Percentiles rank a stretch among this genome's conserved stretches.
These are phyloP conservation scores for Corynascus novoguineensis DNA, from an alignment of 495 filamentous ascomycete genomes.

Conservation along the genomic window DNA sequence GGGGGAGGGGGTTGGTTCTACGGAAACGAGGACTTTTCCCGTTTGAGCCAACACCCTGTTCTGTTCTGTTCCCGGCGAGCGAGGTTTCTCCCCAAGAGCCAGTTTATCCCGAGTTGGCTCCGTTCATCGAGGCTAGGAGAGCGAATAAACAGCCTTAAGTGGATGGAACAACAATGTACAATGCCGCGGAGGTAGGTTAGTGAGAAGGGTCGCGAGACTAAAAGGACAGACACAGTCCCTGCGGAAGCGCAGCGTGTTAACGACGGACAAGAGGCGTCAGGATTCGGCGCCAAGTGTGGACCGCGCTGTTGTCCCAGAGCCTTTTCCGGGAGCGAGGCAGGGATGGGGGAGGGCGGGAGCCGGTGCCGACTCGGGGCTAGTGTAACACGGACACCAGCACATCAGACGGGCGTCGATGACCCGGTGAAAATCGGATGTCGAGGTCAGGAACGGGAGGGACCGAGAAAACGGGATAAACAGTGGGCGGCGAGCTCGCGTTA, in stretches of 20 bases:
- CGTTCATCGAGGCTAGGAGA: conserved; percentile 6
- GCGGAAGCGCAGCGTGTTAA: neutral
- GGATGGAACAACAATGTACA: neutral
- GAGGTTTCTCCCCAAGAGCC: neutral
- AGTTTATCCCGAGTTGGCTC: conserved; percentile 8
- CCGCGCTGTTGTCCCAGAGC: neutral
- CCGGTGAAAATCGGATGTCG: neutral
- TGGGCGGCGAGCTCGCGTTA: too few relatives aligned
- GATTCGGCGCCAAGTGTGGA: conserved; percentile 6
- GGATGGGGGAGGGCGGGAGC: neutral
- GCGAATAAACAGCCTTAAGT: neutral
- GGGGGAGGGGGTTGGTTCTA: conserved; percentile 20
- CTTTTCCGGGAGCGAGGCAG: neutral
- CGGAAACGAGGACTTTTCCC: conserved; percentile 15
- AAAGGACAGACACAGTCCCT: neutral
- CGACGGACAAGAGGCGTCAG: neutral
- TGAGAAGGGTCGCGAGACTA: neutral
- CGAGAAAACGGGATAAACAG: neutral
- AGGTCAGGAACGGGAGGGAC: neutral
- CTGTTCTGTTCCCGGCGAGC: neutral
- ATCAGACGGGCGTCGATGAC: neutral
- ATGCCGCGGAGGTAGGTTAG: neutral
- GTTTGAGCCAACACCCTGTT: conserved; percentile 22
- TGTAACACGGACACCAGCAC: conserved; percentile 4
- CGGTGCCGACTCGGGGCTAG: conserved; percentile 1